A percentile compares a stretch with the other conserved stretches of the same genome.
Conservation (phyloP, 352 stramenopile genomes). For the Elongisporangium anandrum region DNA sequence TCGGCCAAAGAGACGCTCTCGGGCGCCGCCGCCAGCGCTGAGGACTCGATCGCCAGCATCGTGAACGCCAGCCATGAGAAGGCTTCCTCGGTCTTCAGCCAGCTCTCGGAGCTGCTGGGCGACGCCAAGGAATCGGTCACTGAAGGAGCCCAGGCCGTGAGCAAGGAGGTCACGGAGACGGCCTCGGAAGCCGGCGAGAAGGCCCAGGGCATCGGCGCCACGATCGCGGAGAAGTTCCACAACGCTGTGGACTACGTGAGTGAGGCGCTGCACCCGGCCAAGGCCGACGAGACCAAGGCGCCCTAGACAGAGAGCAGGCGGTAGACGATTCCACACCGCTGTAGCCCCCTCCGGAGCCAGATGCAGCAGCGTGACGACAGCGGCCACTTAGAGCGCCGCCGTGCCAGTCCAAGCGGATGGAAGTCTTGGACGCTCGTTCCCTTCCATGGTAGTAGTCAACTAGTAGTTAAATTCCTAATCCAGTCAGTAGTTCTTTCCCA, state of each 20-base stretch:
- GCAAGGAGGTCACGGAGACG: not conserved
- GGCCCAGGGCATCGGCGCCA: not conserved
- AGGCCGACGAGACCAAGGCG: not conserved
- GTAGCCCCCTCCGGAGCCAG: slow-evolving; percentile 5
- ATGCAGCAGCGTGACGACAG: slow-evolving; percentile 12
- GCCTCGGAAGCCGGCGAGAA: not conserved
- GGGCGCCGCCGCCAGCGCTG: not conserved
- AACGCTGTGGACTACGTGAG: slow-evolving; percentile 13
- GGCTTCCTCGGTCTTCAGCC: not conserved
- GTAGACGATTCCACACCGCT: slow-evolving; percentile 1
- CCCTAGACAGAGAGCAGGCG: slow-evolving; percentile 4
- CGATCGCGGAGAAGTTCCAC: not conserved
- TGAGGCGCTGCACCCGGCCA: slow-evolving; percentile 6
- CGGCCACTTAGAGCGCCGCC: slow-evolving; percentile 19
- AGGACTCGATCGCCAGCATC: not conserved
- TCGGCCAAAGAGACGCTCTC: not conserved
- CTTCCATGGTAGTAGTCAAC: not conserved
- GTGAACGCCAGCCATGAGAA: not conserved
- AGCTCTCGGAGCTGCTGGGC: not conserved
- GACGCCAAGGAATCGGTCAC: not conserved
- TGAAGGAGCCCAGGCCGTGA: not conserved
- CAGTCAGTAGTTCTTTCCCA: not conserved
- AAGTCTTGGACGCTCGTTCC: not conserved
- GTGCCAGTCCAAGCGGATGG: slow-evolving; percentile 1
- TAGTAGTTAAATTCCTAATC: not conserved